These are phyloP conservation scores for Sugiyamaella mastotermitis DNA, from an alignment of 805 yeast genomes.

Conservation along the genomic window DNA sequence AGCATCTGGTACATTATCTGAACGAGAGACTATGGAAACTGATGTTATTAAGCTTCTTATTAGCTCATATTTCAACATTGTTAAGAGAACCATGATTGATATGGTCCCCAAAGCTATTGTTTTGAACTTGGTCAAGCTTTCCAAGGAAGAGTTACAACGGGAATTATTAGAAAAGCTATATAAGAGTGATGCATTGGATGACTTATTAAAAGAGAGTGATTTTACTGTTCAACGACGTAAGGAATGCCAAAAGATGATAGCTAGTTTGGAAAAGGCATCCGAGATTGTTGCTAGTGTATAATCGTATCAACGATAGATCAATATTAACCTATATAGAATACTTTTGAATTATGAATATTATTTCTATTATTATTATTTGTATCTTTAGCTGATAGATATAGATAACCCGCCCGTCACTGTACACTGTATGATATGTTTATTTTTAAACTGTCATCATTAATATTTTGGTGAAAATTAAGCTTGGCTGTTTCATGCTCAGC, in stretches of 20 bases:
- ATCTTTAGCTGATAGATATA: no score
- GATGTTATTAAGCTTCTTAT: constrained; percentile 93
- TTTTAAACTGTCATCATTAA: no score
- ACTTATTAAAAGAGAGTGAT: constrained; percentile 86
- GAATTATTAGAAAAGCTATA: constrained; percentile 83
- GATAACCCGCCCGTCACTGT: no score
- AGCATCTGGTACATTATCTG: constrained; percentile 89
- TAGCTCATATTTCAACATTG: constrained; percentile 84
- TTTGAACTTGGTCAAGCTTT: constrained; percentile 80
- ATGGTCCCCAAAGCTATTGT: constrained; percentile 92
- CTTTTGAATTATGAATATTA: no score
- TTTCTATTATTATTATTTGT: no score
- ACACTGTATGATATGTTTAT: no score
- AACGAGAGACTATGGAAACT: constrained; percentile 93
- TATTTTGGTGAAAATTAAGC: no score
- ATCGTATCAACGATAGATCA: no score
- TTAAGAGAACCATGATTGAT: constrained; percentile 89
- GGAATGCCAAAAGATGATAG: constrained; percentile 94
- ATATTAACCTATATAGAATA: no score
- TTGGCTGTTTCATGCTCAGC: no score
- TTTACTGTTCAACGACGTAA: constrained; percentile 87
- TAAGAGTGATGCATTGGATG: constrained; percentile 59
- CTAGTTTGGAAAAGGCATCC: constrained; percentile 80
- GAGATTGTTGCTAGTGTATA: constrained; percentile 78
- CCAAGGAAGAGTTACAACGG: constrained; percentile 85